A percentile compares a stretch with the other conserved stretches of the same genome.
phyloP scores from a whole-genome alignment of 1,284 basidiomycete genomes.

The Cutaneotrichosporon spelunceum region DNA sequence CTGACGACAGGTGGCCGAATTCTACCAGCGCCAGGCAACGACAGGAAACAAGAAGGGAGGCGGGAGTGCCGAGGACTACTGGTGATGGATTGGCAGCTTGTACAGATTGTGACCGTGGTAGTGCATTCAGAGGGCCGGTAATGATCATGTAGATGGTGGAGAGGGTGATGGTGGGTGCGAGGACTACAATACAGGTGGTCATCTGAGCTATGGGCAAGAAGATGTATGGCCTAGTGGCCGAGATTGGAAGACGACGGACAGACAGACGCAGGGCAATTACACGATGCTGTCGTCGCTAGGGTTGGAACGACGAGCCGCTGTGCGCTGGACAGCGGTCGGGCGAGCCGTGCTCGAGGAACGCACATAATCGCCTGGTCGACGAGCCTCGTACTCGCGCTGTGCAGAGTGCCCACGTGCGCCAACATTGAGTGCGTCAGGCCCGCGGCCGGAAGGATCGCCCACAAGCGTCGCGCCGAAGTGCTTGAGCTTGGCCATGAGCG shows the following conservation, averaged over 20 bases:
- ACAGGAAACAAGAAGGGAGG: constrained; percentile 63
- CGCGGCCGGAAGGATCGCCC: constrained; percentile 25
- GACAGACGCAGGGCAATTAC: background rate
- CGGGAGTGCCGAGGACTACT: constrained; percentile 73
- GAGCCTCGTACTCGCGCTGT: constrained; percentile 45
- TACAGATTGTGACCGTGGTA: background rate
- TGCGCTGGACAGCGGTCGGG: background rate
- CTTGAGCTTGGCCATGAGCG: background rate
- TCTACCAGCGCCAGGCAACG: constrained; percentile 86
- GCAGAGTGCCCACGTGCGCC: constrained; percentile 36
- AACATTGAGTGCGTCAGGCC: constrained; percentile 37
- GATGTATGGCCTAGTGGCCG: background rate
- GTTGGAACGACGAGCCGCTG: background rate
- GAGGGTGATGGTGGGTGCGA: background rate
- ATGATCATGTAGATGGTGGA: background rate
- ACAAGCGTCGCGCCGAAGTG: constrained; percentile 4
- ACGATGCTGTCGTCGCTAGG: background rate
- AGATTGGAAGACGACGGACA: background rate
- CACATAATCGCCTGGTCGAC: constrained; percentile 35
- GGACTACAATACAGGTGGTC: background rate
- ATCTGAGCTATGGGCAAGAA: background rate
- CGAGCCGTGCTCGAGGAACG: background rate
- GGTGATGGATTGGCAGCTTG: constrained; percentile 51
- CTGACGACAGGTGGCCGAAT: constrained; percentile 74
- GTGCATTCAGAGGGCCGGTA: background rate